phyloP scores from a whole-genome alignment of 2,329 filamentous ascomycete genomes.

The Botrytis hyacinthi region DNA sequence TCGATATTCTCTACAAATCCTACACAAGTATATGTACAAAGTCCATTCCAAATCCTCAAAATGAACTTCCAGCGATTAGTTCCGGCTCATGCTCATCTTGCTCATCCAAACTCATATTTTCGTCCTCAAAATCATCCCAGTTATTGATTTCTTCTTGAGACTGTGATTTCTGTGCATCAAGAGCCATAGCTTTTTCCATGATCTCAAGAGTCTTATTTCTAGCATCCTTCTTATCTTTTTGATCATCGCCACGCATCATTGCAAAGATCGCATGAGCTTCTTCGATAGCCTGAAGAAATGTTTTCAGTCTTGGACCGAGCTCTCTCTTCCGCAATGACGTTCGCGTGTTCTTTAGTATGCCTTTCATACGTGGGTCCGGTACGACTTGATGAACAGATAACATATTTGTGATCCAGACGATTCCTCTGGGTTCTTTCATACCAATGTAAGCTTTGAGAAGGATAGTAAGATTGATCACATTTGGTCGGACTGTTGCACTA shows the following conservation, averaged over 20 bases:
- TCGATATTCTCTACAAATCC: neutral
- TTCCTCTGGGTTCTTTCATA: conserved; percentile 29
- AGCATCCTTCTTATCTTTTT: conserved; percentile 22
- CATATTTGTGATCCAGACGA: conserved; percentile 33
- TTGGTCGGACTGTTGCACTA: conserved; percentile 19
- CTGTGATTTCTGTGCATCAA: conserved; percentile 20
- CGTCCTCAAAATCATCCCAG: neutral
- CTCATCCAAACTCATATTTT: neutral
- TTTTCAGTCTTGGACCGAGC: neutral
- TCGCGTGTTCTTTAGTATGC: conserved; percentile 24
- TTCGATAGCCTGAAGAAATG: conserved; percentile 24
- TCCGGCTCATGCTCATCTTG: neutral
- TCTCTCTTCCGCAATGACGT: neutral
- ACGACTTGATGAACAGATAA: conserved; percentile 29
- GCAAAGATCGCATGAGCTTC: conserved; percentile 22
- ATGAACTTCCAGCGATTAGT: neutral
- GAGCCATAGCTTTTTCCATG: conserved; percentile 32
- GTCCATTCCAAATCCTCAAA: neutral
- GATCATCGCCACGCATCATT: conserved; percentile 22
- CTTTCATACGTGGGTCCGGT: conserved; percentile 31
- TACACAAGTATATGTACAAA: conserved; percentile 3
- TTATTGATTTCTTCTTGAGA: neutral
- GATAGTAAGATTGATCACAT: conserved; percentile 32
- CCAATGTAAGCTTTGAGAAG: conserved; percentile 35
- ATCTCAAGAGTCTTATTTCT: conserved; percentile 30